phyloP scores from a whole-genome alignment of 2,329 filamentous ascomycete genomes.

The Colletotrichum sp. region DNA sequence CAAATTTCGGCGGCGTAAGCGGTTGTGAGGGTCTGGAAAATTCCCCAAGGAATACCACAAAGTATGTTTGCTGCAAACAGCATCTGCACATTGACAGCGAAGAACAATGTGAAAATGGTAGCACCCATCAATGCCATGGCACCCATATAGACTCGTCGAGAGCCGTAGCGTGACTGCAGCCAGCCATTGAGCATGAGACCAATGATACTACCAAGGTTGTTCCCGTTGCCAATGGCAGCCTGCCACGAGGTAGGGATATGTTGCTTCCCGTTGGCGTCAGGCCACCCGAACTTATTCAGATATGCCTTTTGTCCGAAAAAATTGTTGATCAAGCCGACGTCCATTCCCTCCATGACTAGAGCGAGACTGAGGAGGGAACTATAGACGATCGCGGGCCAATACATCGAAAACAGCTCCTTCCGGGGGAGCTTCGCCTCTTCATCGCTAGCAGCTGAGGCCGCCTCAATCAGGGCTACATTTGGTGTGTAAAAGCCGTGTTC shows the following conservation, averaged over 20 bases:
- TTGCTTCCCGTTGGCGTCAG: slow-evolving; percentile 35
- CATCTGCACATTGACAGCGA: slow-evolving; percentile 33
- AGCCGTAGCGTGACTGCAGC: slow-evolving; percentile 37
- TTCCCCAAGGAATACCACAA: slow-evolving; percentile 35
- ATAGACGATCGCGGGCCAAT: slow-evolving; percentile 32
- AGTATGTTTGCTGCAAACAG: slow-evolving; percentile 32
- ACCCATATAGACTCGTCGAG: slow-evolving; percentile 40
- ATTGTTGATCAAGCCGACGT: slow-evolving; percentile 43
- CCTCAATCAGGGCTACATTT: slow-evolving; percentile 35
- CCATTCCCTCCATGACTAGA: slow-evolving; percentile 38
- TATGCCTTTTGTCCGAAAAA: slow-evolving; percentile 39
- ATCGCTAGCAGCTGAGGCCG: slow-evolving; percentile 33
- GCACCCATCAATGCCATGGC: slow-evolving; percentile 35
- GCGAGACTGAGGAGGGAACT: slow-evolving; percentile 33
- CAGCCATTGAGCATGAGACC: slow-evolving; percentile 47
- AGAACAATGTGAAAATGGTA: slow-evolving; percentile 44
- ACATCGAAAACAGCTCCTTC: slow-evolving; percentile 35
- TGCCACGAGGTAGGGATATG: slow-evolving; percentile 51
- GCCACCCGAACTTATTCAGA: slow-evolving; percentile 36
- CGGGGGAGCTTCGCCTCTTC: slow-evolving; percentile 31
- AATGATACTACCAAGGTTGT: slow-evolving; percentile 44
- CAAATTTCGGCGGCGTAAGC: slow-evolving; percentile 43
- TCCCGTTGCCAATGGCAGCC: slow-evolving; percentile 43
- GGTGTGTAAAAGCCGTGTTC: slow-evolving; percentile 28
- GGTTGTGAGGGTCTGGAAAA: slow-evolving; percentile 40